Conservation (phyloP, 1,284 basidiomycete species). For the Chondrostereum purpureum region DNA sequence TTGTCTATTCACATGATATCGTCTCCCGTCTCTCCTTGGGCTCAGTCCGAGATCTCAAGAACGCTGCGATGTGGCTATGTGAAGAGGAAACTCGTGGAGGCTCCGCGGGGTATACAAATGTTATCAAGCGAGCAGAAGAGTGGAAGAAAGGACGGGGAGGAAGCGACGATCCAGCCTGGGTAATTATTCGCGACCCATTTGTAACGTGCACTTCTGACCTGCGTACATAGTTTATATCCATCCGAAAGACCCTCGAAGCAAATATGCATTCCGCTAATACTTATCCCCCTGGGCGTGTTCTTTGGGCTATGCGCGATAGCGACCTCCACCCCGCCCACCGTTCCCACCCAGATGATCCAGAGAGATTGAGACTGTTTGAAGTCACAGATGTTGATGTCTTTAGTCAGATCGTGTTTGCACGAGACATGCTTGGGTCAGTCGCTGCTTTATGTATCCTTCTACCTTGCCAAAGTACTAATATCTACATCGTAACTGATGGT, state of each 20-base stretch:
- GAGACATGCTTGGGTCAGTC: constrained; percentile 73
- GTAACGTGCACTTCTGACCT: constrained; percentile 4
- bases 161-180: constrained; percentile 59
- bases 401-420: constrained; percentile 73
- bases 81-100: constrained; percentile 46
- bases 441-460: constrained; percentile 1
- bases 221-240: constrained; percentile 55
- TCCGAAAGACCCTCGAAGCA: constrained; percentile 78
- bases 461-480: not conserved
- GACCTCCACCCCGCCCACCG: constrained; percentile 55
- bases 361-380: constrained; percentile 63
- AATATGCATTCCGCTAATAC: constrained; percentile 75
- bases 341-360: constrained; percentile 19
- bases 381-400: constrained; percentile 74
- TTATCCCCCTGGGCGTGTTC: constrained; percentile 73
- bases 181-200: constrained; percentile 25
- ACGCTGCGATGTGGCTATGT: constrained; percentile 73
- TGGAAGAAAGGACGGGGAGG: constrained; percentile 52
- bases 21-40: constrained; percentile 76
- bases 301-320: constrained; percentile 70
- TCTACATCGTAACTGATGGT: not conserved
- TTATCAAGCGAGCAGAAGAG: constrained; percentile 52
- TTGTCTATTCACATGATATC: constrained; percentile 78
- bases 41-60: constrained; percentile 69
- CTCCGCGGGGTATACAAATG: constrained; percentile 44